A percentile compares a stretch with the other conserved stretches of the same genome.
Conservation (phyloP, 1,284 basidiomycete species). For the Erythrobasidium hasegawianum region DNA sequence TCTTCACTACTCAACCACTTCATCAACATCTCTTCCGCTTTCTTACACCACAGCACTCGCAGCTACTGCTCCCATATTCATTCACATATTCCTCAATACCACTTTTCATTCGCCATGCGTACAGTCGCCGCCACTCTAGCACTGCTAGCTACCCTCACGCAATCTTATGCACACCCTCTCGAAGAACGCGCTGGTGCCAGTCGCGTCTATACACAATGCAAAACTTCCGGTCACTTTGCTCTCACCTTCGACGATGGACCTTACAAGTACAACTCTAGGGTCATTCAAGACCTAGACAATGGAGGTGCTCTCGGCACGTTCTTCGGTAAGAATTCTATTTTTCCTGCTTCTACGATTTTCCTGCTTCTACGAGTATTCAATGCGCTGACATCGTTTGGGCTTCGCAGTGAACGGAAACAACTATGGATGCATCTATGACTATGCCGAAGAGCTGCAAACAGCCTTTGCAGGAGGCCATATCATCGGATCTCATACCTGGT, state of each 20-base stretch:
- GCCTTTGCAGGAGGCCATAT: conserved; percentile 45
- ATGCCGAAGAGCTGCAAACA: conserved; percentile 37
- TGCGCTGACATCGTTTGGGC: not conserved
- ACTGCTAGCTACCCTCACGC: too few species aligned
- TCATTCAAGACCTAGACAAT: conserved; percentile 37
- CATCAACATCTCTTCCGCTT: too few species aligned
- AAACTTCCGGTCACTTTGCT: conserved; percentile 35
- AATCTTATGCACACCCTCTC: too few species aligned
- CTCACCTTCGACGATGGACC: conserved; percentile 44
- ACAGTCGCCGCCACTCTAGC: too few species aligned
- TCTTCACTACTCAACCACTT: too few species aligned
- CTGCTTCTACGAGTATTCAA: too few species aligned
- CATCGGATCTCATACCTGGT: conserved; percentile 45
- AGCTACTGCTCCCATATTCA: too few species aligned
- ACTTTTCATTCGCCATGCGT: not conserved
- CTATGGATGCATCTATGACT: conserved; percentile 44
- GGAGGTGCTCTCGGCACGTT: conserved; percentile 39
- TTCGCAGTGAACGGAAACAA: conserved; percentile 44
- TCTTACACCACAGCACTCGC: too few species aligned
- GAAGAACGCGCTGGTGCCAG: too few species aligned
- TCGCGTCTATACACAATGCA: conserved; percentile 34
- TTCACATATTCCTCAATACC: too few species aligned
- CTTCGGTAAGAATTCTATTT: conserved; percentile 30
- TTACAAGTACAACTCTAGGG: conserved; percentile 39
- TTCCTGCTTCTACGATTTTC: not conserved